Evolutionary conservation across 2,329 filamentous ascomycete species (phyloP).

Genomic region (Tolypocladium album): DNA sequence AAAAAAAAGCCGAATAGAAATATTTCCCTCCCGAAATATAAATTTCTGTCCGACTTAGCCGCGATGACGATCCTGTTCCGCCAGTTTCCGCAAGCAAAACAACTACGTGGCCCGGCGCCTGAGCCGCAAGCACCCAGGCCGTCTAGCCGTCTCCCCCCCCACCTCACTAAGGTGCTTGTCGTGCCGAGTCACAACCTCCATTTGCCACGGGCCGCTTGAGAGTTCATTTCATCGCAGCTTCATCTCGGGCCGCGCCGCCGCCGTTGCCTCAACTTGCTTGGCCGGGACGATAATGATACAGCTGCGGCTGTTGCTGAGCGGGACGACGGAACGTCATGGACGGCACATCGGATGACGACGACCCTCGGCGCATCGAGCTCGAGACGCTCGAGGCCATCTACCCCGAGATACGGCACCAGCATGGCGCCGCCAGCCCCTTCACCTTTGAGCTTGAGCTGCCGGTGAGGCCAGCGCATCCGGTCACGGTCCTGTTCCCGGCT

Average conservation of each 20-base stretch:
- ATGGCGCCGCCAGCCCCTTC: conserved; percentile 27
- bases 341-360: conserved; percentile 38
- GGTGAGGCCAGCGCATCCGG: conserved; percentile 40
- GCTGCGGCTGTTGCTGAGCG: background rate
- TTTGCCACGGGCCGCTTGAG: background rate
- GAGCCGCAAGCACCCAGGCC: background rate
- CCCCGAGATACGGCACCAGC: conserved; percentile 44
- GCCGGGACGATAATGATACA: conserved; percentile 1
- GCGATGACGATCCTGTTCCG: background rate
- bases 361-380: conserved; percentile 47
- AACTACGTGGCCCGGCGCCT: background rate
- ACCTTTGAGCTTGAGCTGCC: conserved; percentile 46
- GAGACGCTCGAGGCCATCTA: conserved; percentile 53
- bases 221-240: background rate
- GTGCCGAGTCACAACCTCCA: background rate
- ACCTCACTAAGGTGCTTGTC: background rate
- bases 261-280: background rate
- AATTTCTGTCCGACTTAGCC: background rate
- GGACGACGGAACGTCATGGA: conserved; percentile 19
- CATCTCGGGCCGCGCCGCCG: background rate
- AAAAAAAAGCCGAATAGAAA: background rate
- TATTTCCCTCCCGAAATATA: background rate
- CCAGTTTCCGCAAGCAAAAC: background rate
- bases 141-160: background rate
- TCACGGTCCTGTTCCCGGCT: conserved; percentile 48